Evolutionary conservation across 768 basidiomycete species (phyloP), one percentile per base, ranked within the genome.

Genomic region (Pisolithus microcarpus): DNA sequence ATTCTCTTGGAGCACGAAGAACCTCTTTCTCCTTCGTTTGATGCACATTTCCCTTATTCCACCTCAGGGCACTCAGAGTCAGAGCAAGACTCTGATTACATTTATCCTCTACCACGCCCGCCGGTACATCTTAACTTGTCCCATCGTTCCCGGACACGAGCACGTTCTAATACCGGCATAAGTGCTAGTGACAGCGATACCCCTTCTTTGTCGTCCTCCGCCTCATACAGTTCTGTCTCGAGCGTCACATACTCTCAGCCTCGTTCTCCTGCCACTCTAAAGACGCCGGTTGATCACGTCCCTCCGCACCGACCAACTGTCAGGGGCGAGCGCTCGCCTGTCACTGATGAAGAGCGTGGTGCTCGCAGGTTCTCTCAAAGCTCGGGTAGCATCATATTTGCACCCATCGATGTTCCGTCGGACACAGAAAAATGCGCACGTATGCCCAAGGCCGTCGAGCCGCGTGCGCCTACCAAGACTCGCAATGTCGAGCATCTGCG

Each of bases 121-220:
- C 50, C 66, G 24, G 46, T 54, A n/a, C 50, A 55, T 21, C 69
- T 63, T 58, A 70, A 69, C 49, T 58, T 70, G 31, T 68, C 72
- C 36, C 65, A 63, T 42, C 71, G 70, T 34, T 4, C 37, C 23
- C 65, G 66, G 19, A 49, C 62, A 37, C 58, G 61, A 6, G 52
- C 64, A 24, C 63, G 58, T 37, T 62, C 65, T 9, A 58, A 60
- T 43, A 59, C 67, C 5, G 57, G 60, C 40, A 48, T 69, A 21
- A 65, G 68, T 38, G 49, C 60, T 18, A 66, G 70, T 49, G 72
- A 72, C 52, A 74, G 72, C 46, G 75, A 76, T 51, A 72, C 71
- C n/a, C 75, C 75, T n/a, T 76, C 78, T 9, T 65, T 79, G 46
- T 65, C 70, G 28, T 74, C 74, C 45, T 75, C 72, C 38, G 62